phyloP scores from a whole-genome alignment of 306 rosid genomes.

The Arachis hypogaea region DNA sequence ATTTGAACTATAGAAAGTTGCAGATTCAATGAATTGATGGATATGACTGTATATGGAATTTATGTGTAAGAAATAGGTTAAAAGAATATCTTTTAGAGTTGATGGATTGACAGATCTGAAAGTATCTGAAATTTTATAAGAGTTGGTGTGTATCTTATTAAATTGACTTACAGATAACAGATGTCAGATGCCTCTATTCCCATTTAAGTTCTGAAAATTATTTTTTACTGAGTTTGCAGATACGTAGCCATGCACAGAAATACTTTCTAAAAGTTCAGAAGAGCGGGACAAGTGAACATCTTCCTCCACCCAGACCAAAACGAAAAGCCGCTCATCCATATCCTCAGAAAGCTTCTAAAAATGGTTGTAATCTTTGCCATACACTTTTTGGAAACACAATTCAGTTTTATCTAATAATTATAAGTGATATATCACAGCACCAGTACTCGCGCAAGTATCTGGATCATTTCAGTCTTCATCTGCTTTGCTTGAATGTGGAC shows the following conservation, averaged over 20 bases:
- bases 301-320: slow-evolving; percentile 98
- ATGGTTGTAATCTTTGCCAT: slow-evolving; percentile 46
- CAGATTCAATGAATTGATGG: not conserved
- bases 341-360: slow-evolving; percentile 96
- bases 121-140: not conserved
- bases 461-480: slow-evolving; percentile 74
- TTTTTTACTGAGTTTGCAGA: slow-evolving; percentile 48
- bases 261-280: slow-evolving; percentile 95
- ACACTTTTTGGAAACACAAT: not conserved
- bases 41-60: too few relatives aligned
- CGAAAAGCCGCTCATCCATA: slow-evolving; percentile 97
- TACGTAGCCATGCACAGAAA: slow-evolving; percentile 97
- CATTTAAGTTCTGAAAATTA: slow-evolving; percentile 11
- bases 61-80: not conserved
- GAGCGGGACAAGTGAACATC: slow-evolving; percentile 87
- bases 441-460: slow-evolving; percentile 54
- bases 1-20: not conserved
- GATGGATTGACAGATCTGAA: not conserved
- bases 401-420: slow-evolving; percentile 40
- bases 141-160: slow-evolving; percentile 1
- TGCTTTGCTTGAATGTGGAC: slow-evolving; percentile 69
- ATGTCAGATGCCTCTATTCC: slow-evolving; percentile 23
- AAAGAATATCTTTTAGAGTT: not conserved
- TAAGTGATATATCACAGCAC: slow-evolving; percentile 50
- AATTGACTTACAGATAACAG: slow-evolving; percentile 14